Conservation (phyloP, 202 grass and related monocot species). For the Zoysia matrella region DNA sequence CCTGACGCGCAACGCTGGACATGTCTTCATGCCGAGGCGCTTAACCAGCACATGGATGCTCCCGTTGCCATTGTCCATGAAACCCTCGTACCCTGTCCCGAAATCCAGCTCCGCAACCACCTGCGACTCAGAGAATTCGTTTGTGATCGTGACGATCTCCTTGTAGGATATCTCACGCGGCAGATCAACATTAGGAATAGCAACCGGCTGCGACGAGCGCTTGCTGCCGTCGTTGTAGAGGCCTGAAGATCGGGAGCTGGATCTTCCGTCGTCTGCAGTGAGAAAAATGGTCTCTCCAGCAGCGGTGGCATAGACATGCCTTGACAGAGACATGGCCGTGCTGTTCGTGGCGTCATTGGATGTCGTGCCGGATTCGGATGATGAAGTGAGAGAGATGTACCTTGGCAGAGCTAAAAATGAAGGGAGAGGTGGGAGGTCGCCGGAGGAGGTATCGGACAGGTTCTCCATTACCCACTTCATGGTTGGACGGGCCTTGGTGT, state of each 20-base stretch:
- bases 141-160: slow-evolving; percentile 72
- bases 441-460: slow-evolving; percentile 48
- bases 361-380: slow-evolving; percentile 49
- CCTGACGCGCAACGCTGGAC: slow-evolving; percentile 76
- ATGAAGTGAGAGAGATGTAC: slow-evolving; percentile 77
- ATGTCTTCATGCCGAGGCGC: slow-evolving; percentile 90
- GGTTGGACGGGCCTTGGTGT: slow-evolving; percentile 66
- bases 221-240: slow-evolving; percentile 39
- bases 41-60: slow-evolving; percentile 73
- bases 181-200: slow-evolving; percentile 65
- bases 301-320: slow-evolving; percentile 60
- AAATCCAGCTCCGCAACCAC: slow-evolving; percentile 94
- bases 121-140: slow-evolving; percentile 83
- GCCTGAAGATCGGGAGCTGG: neutral
- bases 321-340: slow-evolving; percentile 19
- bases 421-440: slow-evolving; percentile 64
- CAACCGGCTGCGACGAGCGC: slow-evolving; percentile 28
- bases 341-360: slow-evolving; percentile 31
- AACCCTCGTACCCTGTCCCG: slow-evolving; percentile 77
- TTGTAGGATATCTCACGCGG: slow-evolving; percentile 77
- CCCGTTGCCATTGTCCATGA: slow-evolving; percentile 55
- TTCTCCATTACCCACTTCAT: slow-evolving; percentile 93
- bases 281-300: slow-evolving; percentile 66
- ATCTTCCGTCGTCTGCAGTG: slow-evolving; percentile 55
- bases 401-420: slow-evolving; percentile 67